phyloP scores from a whole-genome alignment of 2,329 filamentous ascomycete species.

The Lanzia echinophila region DNA sequence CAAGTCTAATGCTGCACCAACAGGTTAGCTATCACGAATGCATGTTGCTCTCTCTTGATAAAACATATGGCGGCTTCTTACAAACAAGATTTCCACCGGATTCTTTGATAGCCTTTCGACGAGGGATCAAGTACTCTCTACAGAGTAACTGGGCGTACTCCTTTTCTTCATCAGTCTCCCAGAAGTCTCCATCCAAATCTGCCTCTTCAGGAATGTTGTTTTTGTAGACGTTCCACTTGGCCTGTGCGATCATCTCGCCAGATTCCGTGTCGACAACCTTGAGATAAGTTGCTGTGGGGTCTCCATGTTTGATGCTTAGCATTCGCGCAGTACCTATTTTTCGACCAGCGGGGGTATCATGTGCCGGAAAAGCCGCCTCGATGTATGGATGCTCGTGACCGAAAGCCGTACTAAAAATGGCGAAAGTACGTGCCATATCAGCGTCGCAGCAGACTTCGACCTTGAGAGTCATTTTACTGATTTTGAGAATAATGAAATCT shows the following conservation, averaged over 20 bases:
- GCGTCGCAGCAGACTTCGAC: neutral
- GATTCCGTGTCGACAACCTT: neutral
- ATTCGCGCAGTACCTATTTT: neutral
- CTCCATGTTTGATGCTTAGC: neutral
- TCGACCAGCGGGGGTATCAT: neutral
- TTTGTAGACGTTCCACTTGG: neutral
- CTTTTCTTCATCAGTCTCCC: neutral
- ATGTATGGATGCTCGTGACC: conserved; percentile 1
- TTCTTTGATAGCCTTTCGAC: neutral
- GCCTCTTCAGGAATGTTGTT: neutral
- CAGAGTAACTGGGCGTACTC: neutral
- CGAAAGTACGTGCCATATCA: neutral
- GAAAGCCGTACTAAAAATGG: neutral
- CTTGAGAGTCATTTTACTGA: neutral
- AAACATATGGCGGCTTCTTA: neutral
- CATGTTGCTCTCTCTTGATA: neutral
- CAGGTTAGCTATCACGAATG: neutral
- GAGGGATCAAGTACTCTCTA: neutral
- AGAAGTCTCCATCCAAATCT: neutral
- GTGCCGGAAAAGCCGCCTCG: neutral
- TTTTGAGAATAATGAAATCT: neutral
- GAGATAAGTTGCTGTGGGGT: neutral
- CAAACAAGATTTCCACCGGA: neutral
- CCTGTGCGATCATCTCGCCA: neutral
- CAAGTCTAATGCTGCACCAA: neutral